These are phyloP conservation scores for Wickerhamiella bombiphila DNA, from an alignment of 805 yeast genomes.

Conservation along the genomic window DNA sequence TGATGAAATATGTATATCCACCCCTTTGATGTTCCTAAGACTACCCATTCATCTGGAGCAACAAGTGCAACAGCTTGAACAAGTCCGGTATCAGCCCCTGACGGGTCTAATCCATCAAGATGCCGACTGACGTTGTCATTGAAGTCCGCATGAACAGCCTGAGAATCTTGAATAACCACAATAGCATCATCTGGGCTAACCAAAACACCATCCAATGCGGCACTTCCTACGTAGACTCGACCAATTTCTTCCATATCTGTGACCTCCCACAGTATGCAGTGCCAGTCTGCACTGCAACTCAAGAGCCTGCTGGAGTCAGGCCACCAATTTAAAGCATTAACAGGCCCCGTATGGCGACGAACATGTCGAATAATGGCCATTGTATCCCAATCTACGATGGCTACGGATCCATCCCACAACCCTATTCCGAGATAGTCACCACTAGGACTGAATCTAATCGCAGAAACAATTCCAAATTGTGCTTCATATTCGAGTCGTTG, in stretches of 20 bases:
- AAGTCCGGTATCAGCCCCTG: not conserved
- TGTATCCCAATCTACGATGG: slow-evolving; percentile 9
- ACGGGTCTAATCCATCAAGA: not conserved
- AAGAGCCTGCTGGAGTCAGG: slow-evolving; percentile 5
- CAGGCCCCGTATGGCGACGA: slow-evolving; percentile 5
- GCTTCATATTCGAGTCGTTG: slow-evolving; percentile 5
- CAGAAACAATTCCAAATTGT: slow-evolving; percentile 8
- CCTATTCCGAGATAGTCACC: slow-evolving; percentile 10
- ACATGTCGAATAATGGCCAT: slow-evolving; percentile 7
- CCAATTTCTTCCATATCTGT: not conserved
- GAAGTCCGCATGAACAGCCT: not conserved
- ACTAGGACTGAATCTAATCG: slow-evolving; percentile 7
- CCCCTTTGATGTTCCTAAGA: too few relatives aligned
- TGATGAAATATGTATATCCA: too few relatives aligned
- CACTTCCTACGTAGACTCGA: not conserved
- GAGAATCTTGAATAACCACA: not conserved
- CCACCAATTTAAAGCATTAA: slow-evolving; percentile 10
- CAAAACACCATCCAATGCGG: not conserved
- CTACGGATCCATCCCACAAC: slow-evolving; percentile 9
- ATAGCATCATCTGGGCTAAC: not conserved
- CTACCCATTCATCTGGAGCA: too few relatives aligned
- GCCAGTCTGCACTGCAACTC: slow-evolving; percentile 12
- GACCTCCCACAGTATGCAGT: slow-evolving; percentile 9
- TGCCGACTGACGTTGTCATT: not conserved
- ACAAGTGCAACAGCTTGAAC: too few relatives aligned